Base-by-base conservation (phyloP, 1,284 basidiomycete species). In the Earliella scabrosa region DNA sequence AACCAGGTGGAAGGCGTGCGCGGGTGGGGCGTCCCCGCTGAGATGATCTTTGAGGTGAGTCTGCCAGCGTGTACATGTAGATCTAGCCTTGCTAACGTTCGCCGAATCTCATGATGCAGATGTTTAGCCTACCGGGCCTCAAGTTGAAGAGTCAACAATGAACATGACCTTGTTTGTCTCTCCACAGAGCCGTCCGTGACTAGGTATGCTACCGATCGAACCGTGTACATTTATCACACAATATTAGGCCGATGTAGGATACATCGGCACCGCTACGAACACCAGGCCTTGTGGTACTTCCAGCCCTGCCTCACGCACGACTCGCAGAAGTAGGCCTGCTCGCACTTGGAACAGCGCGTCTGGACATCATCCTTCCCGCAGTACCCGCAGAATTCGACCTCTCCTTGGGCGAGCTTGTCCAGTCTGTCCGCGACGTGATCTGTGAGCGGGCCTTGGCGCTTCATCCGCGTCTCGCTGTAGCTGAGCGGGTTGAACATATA, bases 11-110 rank as follows among this genome's bases (percentile, higher is more conserved):
- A 83, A 50, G 86, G 86, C 8, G 67, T 79, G 27, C 73, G 82
- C 29, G 87, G 88, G 0, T 89, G 87, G 79, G 87, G 85, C n/a
- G 82, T 85, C 3, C 86, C 87, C 0, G 77, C 85, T 0, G 88
- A 92, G 67, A 75, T 80, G 47, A 81, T 90, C 18, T 89, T 82
- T 62, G 87, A 88, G 79, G 85, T 83, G 55, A 49, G 74, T 24
- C 23, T 4, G 2, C 11, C 27, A 34, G n/a, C 31, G 32, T 23
- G 31, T 18, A 27, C 6, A 43, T 48, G 52, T 4, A 11, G 2
- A 23, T 7, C 43, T 24, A 9, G n/a, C 14, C 32, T 39, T 13
- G 18, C 21, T 20, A 10, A 27, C 20, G 23, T 1, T 26, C 29
- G 36, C 36, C 16, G 43, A 32, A 4, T 20, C 36, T 27, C 24